phyloP scores from a whole-genome alignment of 495 filamentous ascomycete genomes.

The Umbilicaria muhlenbergii region DNA sequence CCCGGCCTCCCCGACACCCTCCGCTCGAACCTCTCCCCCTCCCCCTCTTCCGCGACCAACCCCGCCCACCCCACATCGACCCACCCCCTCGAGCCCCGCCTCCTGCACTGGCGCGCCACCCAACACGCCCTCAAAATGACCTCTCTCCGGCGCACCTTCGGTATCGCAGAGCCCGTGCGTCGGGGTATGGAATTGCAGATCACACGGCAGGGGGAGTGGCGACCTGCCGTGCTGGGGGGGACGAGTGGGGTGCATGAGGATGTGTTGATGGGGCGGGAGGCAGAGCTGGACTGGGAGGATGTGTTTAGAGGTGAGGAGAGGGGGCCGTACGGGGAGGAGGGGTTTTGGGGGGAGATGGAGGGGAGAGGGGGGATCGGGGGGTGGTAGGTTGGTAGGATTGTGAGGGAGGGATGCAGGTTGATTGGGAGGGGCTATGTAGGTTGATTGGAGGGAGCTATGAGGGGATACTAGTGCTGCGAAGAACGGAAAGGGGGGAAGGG shows the following conservation, averaged over 20 bases:
- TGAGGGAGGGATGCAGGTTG: too few species aligned
- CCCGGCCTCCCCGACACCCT: conserved; percentile 86
- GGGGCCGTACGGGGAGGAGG: conserved; percentile 2
- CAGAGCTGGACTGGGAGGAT: conserved; percentile 76
- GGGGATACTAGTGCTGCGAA: too few species aligned
- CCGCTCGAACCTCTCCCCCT: conserved; percentile 54
- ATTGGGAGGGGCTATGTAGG: too few species aligned
- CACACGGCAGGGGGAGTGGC: conserved; percentile 41
- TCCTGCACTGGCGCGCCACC: conserved; percentile 68
- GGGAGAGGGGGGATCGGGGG: conserved; percentile 62
- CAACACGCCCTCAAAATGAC: conserved; percentile 83
- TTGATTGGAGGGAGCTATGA: too few species aligned
- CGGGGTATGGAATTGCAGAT: conserved; percentile 95
- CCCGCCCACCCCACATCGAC: conserved; percentile 36
- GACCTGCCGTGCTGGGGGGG: conserved; percentile 29
- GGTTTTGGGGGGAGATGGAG: conserved; percentile 89
- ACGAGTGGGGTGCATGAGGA: conserved; percentile 51
- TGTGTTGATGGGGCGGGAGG: conserved; percentile 65
- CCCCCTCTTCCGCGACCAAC: conserved; percentile 28
- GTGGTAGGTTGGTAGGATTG: conserved; percentile 16
- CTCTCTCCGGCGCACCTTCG: conserved; percentile 65
- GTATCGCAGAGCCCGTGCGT: conserved; percentile 83
- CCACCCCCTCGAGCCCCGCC: conserved; percentile 84
- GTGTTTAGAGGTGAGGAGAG: conserved; percentile 41
- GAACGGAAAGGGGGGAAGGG: too few species aligned